Base-by-base conservation (phyloP, 2,329 filamentous ascomycete species). In the Monosporascus sp. region DNA sequence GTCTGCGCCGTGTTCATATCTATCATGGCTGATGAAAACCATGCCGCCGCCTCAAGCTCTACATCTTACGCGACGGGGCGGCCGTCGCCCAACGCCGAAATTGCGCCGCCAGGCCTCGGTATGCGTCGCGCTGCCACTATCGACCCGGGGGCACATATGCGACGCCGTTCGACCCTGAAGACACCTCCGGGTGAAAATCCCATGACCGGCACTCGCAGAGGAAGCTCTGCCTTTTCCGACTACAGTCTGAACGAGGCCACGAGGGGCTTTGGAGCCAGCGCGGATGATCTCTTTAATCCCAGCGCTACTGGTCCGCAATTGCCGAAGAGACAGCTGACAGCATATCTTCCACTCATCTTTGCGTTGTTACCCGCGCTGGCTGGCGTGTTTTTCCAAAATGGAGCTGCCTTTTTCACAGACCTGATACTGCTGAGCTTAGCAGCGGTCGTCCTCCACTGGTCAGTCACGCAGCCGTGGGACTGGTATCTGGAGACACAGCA, bases 391-490 rank as follows among this genome's bases (percentile, higher is more conserved):
- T 95, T 96, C 67, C 82, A 88, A 55, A 89, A 96, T 72, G 93
- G 93, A 14, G 87, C 86, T 61, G 82, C 87, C 1, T 79, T 97
- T 56, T 83, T 92, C 51, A 96, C 91, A 0, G 93, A 97, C 69
- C 72, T 96, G 27, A 87, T 94, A 62, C 76, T 97, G 37, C 73
- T 97, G 35, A 84, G 81, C 3, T 71, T 97, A 56, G 89, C 89
- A 2, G 89, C 87, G 5, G 80, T 97, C 45, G 95, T 97, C 64
- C 75, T 97, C 56, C 92, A 96, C 67, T 97, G 91, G 90, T 92
- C 89, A 48, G 87, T 97, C 44, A 87, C 90, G 52, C 77, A 94
- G 60, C 93, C 93, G 61, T 97, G 93, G 92, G 77, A 83, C 50
- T 91, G 88, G 88, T 91, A 91, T 69, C 78, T 82, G 59, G 83